Conservation (phyloP, 192 early-diverging fungal genomes). For the Lobosporangium transversale region DNA sequence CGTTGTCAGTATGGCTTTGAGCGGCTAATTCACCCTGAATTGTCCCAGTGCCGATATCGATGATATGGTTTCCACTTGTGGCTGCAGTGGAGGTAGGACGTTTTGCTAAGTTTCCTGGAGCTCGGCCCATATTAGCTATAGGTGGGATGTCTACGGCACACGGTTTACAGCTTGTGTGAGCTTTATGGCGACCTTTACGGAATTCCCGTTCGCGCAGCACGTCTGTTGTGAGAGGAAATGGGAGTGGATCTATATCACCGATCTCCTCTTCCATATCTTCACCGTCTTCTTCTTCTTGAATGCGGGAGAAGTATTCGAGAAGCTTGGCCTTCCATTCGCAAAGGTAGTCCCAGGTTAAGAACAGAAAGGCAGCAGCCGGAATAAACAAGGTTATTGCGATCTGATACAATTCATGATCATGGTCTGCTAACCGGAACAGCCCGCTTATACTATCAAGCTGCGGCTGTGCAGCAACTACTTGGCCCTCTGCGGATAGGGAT, state of each 20-base stretch:
- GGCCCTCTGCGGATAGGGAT: too few species aligned
- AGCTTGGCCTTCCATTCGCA: background rate
- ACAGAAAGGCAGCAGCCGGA: background rate
- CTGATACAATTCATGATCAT: conserved; percentile 4
- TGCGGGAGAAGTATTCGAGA: background rate
- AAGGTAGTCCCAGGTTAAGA: background rate
- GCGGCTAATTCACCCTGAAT: too few species aligned
- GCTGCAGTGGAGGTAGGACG: too few species aligned
- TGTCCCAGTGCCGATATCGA: too few species aligned
- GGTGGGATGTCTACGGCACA: too few species aligned
- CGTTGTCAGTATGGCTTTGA: too few species aligned
- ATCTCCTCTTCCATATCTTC: background rate
- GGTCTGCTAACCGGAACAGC: conserved; percentile 1
- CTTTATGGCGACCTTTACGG: background rate
- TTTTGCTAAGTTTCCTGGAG: too few species aligned
- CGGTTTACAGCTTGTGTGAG: too few species aligned
- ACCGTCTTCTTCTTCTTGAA: background rate
- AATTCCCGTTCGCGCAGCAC: background rate
- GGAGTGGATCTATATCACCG: background rate
- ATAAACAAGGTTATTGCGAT: background rate
- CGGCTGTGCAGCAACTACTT: too few species aligned
- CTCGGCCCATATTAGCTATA: too few species aligned
- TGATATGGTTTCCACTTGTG: too few species aligned
- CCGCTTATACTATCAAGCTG: too few species aligned
- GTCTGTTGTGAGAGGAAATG: background rate